Percentiles rank a stretch among this genome's conserved stretches.
Conservation (phyloP, 116 monocot genomes). For the Trichopus zeylanicus region DNA sequence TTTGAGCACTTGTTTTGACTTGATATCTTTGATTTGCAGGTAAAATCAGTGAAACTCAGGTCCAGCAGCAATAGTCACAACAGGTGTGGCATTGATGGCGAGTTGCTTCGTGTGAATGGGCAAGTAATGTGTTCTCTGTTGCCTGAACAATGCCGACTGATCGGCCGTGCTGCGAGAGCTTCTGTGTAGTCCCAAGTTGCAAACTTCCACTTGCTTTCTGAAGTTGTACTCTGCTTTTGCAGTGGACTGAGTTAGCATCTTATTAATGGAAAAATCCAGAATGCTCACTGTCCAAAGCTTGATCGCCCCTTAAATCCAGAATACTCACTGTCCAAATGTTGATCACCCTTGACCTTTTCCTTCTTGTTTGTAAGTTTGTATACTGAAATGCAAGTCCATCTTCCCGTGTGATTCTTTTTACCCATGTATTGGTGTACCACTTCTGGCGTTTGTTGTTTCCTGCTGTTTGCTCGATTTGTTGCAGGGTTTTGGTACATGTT, state of each 20-base stretch:
- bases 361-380: conserved; percentile 6
- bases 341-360: not conserved
- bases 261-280: conserved; percentile 3
- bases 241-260: not conserved
- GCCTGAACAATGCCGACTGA: conserved; percentile 76
- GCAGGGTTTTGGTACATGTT: conserved; percentile 9
- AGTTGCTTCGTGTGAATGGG: conserved; percentile 58
- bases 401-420: conserved; percentile 7
- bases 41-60: conserved; percentile 80
- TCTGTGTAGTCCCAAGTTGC: conserved; percentile 13
- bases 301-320: not conserved
- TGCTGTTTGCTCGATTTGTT: conserved; percentile 8
- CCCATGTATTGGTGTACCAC: conserved; percentile 6
- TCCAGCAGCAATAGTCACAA: conserved; percentile 47
- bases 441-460: conserved; percentile 4
- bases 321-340: not conserved
- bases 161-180: conserved; percentile 53
- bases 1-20: not conserved
- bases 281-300: not conserved
- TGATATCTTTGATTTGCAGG: conserved; percentile 31
- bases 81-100: conserved; percentile 97
- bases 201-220: not conserved
- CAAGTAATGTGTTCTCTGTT: conserved; percentile 77
- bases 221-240: conserved; percentile 9
- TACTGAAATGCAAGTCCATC: not conserved